These are phyloP conservation scores for Nidula niveotomentosa DNA, from an alignment of 1,284 basidiomycete genomes.

Conservation along the genomic window DNA sequence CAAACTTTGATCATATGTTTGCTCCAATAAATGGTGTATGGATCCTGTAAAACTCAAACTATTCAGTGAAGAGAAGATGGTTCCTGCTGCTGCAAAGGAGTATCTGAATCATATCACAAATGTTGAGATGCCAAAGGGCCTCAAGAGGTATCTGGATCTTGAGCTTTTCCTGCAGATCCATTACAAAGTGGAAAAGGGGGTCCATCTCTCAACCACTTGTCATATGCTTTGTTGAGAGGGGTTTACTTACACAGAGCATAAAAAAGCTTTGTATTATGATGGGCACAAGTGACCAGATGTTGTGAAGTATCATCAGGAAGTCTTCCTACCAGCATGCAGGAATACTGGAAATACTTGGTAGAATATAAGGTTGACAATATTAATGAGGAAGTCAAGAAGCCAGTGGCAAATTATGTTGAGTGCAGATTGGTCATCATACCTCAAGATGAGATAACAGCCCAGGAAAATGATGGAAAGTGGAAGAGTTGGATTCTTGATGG, in stretches of 20 bases:
- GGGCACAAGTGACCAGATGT: constrained; percentile 23
- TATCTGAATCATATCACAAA: constrained; percentile 21
- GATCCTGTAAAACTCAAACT: constrained; percentile 27
- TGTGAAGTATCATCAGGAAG: constrained; percentile 15
- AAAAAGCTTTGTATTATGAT: constrained; percentile 25
- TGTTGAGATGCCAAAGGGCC: constrained; percentile 31
- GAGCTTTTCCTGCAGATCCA: constrained; percentile 33
- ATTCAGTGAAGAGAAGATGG: constrained; percentile 19
- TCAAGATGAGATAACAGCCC: constrained; percentile 37
- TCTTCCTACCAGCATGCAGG: constrained; percentile 21
- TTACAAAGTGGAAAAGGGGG: constrained; percentile 23
- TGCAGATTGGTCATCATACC: constrained; percentile 23
- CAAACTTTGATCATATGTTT: constrained; percentile 26
- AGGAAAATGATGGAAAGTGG: constrained; percentile 29
- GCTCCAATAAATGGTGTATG: constrained; percentile 17
- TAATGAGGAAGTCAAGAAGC: constrained; percentile 12
- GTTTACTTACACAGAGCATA: constrained; percentile 26
- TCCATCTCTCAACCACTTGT: constrained; percentile 20
- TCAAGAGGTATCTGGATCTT: constrained; percentile 32
- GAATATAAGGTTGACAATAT: constrained; percentile 23
- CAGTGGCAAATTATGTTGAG: constrained; percentile 19
- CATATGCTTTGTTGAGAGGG: constrained; percentile 24
- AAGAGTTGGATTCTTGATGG: constrained; percentile 30
- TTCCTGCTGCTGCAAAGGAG: constrained; percentile 24
- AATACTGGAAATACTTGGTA: constrained; percentile 16